Conservation (phyloP, 257 asterid species). For the Schizonepeta tenuifolia region DNA sequence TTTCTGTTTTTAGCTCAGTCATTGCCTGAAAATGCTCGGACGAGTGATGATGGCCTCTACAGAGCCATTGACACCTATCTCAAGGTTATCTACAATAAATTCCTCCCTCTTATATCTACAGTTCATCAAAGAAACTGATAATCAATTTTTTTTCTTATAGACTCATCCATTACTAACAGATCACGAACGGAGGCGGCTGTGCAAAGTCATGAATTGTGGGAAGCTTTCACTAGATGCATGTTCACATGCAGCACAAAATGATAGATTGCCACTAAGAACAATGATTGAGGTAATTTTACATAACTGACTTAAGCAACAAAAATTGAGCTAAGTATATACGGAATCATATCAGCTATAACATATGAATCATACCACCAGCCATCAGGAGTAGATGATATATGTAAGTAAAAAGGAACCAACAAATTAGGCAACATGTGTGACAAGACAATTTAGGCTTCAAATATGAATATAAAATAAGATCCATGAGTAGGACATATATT, state of each 20-base stretch:
- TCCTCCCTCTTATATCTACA: slow-evolving; percentile 14
- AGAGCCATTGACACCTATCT: slow-evolving; percentile 85
- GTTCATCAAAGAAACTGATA: slow-evolving; percentile 10
- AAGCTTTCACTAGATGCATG: slow-evolving; percentile 90
- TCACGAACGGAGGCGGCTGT: slow-evolving; percentile 73
- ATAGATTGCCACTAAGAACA: slow-evolving; percentile 85
- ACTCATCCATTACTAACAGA: slow-evolving; percentile 73
- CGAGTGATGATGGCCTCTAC: slow-evolving; percentile 77
- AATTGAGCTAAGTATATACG: background rate
- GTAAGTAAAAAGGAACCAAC: background rate
- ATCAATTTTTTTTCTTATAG: slow-evolving; percentile 36
- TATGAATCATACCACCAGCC: background rate
- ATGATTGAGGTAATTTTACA: slow-evolving; percentile 65
- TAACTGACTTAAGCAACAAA: background rate
- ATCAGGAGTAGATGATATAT: background rate
- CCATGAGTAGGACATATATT: slow-evolving; percentile 3
- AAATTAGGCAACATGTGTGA: background rate
- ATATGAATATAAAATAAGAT: slow-evolving; percentile 19
- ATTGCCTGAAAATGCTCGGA: slow-evolving; percentile 64
- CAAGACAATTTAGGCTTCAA: slow-evolving; percentile 5
- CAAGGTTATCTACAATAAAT: slow-evolving; percentile 51
- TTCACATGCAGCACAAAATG: slow-evolving; percentile 87
- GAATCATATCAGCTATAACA: background rate
- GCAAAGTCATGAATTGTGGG: slow-evolving; percentile 75
- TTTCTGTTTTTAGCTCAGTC: slow-evolving; percentile 74